Conservation (phyloP, 1,139 yeast species). For the Blastobotrys malaysiensis region DNA sequence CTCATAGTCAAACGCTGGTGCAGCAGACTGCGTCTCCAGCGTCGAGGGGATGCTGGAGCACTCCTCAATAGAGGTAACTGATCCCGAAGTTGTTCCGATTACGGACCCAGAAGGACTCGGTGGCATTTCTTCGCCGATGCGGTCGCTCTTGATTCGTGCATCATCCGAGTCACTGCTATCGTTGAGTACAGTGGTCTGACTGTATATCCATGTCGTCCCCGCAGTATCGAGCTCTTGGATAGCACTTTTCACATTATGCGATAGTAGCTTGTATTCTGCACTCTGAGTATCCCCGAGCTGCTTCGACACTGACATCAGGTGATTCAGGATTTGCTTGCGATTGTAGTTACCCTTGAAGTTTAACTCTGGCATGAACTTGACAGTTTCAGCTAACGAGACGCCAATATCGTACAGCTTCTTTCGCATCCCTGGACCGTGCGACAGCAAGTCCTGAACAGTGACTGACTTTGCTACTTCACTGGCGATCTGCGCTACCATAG, state of each 20-base stretch:
- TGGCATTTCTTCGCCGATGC: background rate
- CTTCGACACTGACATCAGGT: background rate
- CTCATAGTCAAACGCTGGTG: background rate
- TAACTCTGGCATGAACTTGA: background rate
- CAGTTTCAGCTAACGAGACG: conserved; percentile 9
- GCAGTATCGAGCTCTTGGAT: background rate
- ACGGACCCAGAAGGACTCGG: background rate
- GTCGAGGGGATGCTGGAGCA: background rate
- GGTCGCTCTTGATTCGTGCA: background rate
- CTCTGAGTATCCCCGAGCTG: background rate
- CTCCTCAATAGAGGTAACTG: background rate
- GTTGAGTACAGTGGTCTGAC: background rate
- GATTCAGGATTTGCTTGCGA: background rate
- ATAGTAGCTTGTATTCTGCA: background rate
- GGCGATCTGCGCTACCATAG: conserved; percentile 10
- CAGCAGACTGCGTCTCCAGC: background rate
- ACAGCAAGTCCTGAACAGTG: conserved; percentile 12
- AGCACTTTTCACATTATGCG: background rate
- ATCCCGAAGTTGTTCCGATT: background rate
- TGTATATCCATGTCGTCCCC: background rate
- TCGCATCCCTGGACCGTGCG: conserved; percentile 18
- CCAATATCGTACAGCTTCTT: conserved; percentile 16
- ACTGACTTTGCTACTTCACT: conserved; percentile 11
- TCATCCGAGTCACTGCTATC: background rate
- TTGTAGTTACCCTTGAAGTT: background rate